Evolutionary conservation across 257 asterid genomes (phyloP).

Genomic region (Oldenlandia corymbosa): DNA sequence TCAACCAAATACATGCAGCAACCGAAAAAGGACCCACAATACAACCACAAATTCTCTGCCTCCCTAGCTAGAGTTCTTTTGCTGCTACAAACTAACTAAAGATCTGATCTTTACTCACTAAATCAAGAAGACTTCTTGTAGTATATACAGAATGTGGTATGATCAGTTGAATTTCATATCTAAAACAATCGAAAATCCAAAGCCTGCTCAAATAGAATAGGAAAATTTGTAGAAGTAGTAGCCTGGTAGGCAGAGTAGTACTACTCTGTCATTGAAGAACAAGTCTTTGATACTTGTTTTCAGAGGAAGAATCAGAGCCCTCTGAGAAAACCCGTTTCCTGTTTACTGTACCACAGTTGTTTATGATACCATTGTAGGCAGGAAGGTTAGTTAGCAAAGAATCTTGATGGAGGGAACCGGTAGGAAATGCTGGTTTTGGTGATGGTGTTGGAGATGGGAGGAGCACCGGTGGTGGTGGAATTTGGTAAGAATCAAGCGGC

Average conservation of each 20-base stretch:
- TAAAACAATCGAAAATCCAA: neutral
- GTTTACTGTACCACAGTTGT: constrained; percentile 38
- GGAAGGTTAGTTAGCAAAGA: constrained; percentile 8
- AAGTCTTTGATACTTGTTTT: constrained; percentile 49
- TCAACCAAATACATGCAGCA: neutral
- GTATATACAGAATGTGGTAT: neutral
- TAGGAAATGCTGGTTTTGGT: constrained; percentile 9
- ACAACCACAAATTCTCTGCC: neutral
- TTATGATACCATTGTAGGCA: constrained; percentile 12
- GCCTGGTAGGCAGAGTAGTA: too few relatives aligned
- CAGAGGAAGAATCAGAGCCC: constrained; percentile 37
- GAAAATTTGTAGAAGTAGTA: neutral
- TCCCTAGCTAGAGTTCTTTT: neutral
- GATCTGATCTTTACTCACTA: neutral
- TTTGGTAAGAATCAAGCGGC: constrained; percentile 60
- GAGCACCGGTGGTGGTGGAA: constrained; percentile 75
- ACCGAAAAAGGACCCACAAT: neutral
- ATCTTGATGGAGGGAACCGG: constrained; percentile 20
- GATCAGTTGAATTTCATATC: constrained; percentile 1
- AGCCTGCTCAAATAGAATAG: neutral
- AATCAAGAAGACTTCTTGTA: neutral
- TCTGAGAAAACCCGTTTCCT: constrained; percentile 54
- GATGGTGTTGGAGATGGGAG: constrained; percentile 28
- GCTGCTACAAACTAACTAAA: neutral
- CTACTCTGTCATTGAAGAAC: constrained; percentile 36